A percentile compares a stretch with the other conserved stretches of the same genome.
Evolutionary conservation across 2,329 filamentous ascomycete genomes (phyloP).

Genomic region (Bertia moriformis): DNA sequence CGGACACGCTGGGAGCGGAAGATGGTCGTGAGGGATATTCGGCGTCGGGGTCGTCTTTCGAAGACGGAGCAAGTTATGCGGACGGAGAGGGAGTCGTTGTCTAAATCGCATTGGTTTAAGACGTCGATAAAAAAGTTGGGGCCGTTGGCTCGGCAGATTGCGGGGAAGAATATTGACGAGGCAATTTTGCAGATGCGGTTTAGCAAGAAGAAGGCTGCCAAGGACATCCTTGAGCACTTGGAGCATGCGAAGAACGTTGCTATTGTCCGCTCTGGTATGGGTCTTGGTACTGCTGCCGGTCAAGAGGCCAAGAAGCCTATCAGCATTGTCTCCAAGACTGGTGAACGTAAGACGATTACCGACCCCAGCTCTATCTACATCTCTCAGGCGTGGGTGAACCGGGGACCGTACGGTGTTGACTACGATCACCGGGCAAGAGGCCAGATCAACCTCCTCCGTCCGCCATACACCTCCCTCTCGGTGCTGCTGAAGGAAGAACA

Average conservation of each 20-base stretch:
- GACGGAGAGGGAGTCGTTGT: slow-evolving; percentile 35
- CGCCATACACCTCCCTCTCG: slow-evolving; percentile 30
- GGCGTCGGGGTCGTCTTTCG: slow-evolving; percentile 50
- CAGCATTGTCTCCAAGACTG: slow-evolving; percentile 61
- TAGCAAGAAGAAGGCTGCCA: slow-evolving; percentile 81
- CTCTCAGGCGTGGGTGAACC: slow-evolving; percentile 82
- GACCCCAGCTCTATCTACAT: slow-evolving; percentile 80
- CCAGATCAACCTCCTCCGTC: slow-evolving; percentile 21
- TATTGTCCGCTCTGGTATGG: slow-evolving; percentile 72
- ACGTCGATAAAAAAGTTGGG: slow-evolving; percentile 87
- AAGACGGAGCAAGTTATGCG: slow-evolving; percentile 54
- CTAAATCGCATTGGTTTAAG: slow-evolving; percentile 59
- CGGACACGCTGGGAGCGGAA: slow-evolving; percentile 68
- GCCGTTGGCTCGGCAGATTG: slow-evolving; percentile 73
- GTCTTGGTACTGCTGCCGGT: slow-evolving; percentile 28
- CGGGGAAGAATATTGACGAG: slow-evolving; percentile 84
- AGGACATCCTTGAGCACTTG: slow-evolving; percentile 66
- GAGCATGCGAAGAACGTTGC: slow-evolving; percentile 71
- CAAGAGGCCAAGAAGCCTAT: slow-evolving; percentile 21
- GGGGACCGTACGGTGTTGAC: slow-evolving; percentile 42
- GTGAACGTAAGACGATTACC: slow-evolving; percentile 53
- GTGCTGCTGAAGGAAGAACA: slow-evolving; percentile 86
- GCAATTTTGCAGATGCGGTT: slow-evolving; percentile 91
- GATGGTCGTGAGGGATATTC: slow-evolving; percentile 67
- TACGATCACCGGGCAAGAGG: slow-evolving; percentile 67